Evolutionary conservation across 2,329 filamentous ascomycete species (phyloP).

Genomic region (Raffaelea albimanens): DNA sequence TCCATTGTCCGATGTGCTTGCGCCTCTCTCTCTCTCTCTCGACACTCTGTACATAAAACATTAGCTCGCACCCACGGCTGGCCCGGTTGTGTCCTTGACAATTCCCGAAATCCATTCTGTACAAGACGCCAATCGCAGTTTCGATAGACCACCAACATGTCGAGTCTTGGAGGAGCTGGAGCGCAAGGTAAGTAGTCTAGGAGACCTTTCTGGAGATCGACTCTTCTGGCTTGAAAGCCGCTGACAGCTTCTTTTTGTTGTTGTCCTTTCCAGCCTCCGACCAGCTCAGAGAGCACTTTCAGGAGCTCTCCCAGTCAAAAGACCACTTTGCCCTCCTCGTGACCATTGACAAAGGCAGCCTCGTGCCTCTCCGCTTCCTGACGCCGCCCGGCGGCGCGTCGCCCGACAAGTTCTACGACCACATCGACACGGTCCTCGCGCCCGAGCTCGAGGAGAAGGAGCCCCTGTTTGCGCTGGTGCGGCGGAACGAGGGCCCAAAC

Average conservation of each 20-base stretch:
- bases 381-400: slow-evolving; percentile 43
- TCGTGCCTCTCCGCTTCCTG: slow-evolving; percentile 48
- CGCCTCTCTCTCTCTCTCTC: background rate
- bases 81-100: slow-evolving; percentile 1
- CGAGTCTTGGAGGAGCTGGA: too few species aligned
- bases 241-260: too few species aligned
- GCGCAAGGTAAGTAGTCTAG: too few species aligned
- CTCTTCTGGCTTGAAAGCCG: too few species aligned
- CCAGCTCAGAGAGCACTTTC: slow-evolving; percentile 69
- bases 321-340: slow-evolving; percentile 61
- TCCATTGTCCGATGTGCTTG: too few species aligned
- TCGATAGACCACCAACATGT: background rate
- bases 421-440: slow-evolving; percentile 50
- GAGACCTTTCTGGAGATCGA: too few species aligned
- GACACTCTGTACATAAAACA: too few species aligned
- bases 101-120: background rate
- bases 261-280: slow-evolving; percentile 51
- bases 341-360: slow-evolving; percentile 59
- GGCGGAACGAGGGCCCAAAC: slow-evolving; percentile 55
- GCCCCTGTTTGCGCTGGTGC: slow-evolving; percentile 67
- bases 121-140: too few species aligned
- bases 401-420: slow-evolving; percentile 48
- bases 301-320: slow-evolving; percentile 51
- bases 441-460: slow-evolving; percentile 55
- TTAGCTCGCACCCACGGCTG: too few species aligned